Base-by-base conservation (phyloP, 1,139 yeast species). In the Zygoascus meyerae region DNA sequence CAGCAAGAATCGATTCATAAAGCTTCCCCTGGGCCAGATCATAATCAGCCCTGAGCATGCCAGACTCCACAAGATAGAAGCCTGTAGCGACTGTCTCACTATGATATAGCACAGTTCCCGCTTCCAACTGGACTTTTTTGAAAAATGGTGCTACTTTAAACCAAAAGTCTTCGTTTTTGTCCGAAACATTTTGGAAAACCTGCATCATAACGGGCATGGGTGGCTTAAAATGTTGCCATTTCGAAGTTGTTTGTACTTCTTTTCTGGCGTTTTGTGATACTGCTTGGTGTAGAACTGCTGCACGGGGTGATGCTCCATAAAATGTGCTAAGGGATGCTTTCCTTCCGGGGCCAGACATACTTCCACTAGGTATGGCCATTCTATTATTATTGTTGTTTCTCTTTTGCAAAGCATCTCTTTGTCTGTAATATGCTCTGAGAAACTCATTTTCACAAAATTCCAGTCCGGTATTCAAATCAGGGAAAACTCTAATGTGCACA, bases 371-470 rank as follows among this genome's bases (percentile, higher is more conserved):
- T 12, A 40, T 40, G 9, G 33, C 33, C 35, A 21, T 42, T 18
- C 38, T 33, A 21, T 21, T 21, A 21, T 21, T 5, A 21, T 21
- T 21, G 26, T 21, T 26, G 7, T 31, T 21, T 21, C 11, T 46
- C 34, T 35, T 31, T 34, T 42, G 45, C 11, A 42, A 28, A 5
- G 29, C 37, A 31, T 63, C 65, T n/a, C 67, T 55, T 30, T 62
- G 65, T 17, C 69, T 60, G 54, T 71, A 76, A 66, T 86, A 89
- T 42, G 86, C 81, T 42, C 78, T 73, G 57, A 92, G 73, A 59
- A 89, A 87, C 55, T 84, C 81, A 66, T 92, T 90, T 62, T 92
- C 99, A 71, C 97, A 87, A 95, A 96, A 90, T 65, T 92, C 97
- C 45, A 92, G 72, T 0, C 96, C 96, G 52, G 86, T 77, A 61